phyloP scores from a whole-genome alignment of 495 filamentous ascomycete species.

The Jackrogersella minutella region DNA sequence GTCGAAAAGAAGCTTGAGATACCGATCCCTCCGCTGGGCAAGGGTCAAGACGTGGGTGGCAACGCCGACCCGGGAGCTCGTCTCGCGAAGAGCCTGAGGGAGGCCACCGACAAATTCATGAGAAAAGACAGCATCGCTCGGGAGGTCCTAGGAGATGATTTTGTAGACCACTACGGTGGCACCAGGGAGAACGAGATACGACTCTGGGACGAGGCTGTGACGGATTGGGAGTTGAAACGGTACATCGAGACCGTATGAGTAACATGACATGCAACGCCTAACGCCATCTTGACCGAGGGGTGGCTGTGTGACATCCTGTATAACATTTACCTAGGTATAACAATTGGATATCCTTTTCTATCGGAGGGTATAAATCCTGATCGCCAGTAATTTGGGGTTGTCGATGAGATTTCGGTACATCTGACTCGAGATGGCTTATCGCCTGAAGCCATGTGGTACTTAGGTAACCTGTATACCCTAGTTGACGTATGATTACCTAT shows the following conservation, averaged over 20 bases:
- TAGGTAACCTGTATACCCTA: no score
- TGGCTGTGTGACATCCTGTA: conserved; percentile 23
- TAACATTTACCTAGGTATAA: background rate
- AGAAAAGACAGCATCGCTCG: conserved; percentile 80
- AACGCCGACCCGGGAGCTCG: conserved; percentile 70
- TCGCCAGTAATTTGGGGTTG: no score
- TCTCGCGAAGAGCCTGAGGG: conserved; percentile 81
- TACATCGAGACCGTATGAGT: conserved; percentile 76
- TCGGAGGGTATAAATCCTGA: no score
- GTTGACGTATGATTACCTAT: no score
- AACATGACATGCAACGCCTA: background rate
- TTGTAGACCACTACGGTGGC: conserved; percentile 94
- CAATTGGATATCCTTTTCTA: background rate
- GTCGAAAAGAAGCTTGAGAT: conserved; percentile 90
- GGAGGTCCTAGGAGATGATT: conserved; percentile 91
- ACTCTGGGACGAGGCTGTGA: conserved; percentile 94
- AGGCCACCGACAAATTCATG: conserved; percentile 80
- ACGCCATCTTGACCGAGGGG: no score
- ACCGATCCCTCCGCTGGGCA: conserved; percentile 79
- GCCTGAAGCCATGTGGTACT: no score
- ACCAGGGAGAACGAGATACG: conserved; percentile 91
- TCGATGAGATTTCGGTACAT: no score
- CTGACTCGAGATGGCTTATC: no score
- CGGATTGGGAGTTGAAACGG: conserved; percentile 82
- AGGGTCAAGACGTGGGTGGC: conserved; percentile 80